Evolutionary conservation across 352 stramenopile genomes (phyloP).

Genomic region (Phytophthora tubulina): DNA sequence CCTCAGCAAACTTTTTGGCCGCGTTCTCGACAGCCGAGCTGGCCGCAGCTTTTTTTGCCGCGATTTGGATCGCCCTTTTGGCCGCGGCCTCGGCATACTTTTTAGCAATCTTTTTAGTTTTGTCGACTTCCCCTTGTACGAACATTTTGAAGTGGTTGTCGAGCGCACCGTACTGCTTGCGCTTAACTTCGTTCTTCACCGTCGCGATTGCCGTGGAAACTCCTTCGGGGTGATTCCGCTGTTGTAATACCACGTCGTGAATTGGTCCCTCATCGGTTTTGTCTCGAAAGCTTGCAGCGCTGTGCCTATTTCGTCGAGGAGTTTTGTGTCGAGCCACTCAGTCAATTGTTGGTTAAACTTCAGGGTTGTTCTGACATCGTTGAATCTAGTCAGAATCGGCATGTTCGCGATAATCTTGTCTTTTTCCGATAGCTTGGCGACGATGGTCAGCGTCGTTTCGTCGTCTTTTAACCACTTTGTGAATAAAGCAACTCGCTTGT

Average conservation of each 20-base stretch:
- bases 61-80: neutral
- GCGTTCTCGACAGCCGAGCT: neutral
- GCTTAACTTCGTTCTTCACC: neutral
- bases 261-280: neutral
- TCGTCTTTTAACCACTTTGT: constrained; percentile 1
- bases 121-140: neutral
- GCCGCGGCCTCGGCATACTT: neutral
- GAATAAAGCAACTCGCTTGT: constrained; percentile 8
- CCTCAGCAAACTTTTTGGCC: neutral
- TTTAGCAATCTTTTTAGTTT: neutral
- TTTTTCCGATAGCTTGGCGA: neutral
- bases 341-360: constrained; percentile 1
- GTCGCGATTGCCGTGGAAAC: neutral
- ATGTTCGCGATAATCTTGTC: constrained; percentile 10
- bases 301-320: neutral
- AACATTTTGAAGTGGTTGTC: constrained; percentile 9
- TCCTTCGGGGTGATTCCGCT: neutral
- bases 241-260: neutral
- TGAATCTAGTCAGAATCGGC: neutral
- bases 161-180: neutral
- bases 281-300: neutral
- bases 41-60: neutral
- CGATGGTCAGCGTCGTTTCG: neutral
- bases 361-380: constrained; percentile 8
- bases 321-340: constrained; percentile 3